These are phyloP conservation scores for Cladosporium sp. DNA, from an alignment of 2,329 filamentous ascomycete species.

Conservation along the genomic window DNA sequence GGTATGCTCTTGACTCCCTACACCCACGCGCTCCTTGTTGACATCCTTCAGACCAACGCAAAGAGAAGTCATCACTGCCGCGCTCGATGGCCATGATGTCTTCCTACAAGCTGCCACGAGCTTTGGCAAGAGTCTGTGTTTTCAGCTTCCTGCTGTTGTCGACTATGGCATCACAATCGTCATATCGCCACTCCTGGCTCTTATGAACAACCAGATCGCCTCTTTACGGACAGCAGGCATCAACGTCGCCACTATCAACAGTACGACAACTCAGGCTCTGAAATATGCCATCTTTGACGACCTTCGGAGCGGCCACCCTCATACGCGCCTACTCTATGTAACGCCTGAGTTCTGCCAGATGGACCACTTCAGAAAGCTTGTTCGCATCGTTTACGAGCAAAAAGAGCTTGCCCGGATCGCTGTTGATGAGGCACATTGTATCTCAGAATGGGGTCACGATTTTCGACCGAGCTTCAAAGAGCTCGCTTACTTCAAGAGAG, in stretches of 20 bases:
- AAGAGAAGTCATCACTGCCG: conserved; percentile 79
- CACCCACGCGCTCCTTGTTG: not conserved
- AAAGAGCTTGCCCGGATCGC: conserved; percentile 82
- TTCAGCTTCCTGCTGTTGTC: conserved; percentile 84
- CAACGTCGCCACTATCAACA: conserved; percentile 80
- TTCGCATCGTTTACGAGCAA: conserved; percentile 72
- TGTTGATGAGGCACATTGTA: conserved; percentile 93
- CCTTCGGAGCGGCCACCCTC: conserved; percentile 81
- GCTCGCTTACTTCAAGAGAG: conserved; percentile 77
- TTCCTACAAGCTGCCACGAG: conserved; percentile 88
- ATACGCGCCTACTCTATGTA: conserved; percentile 80
- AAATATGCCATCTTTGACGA: conserved; percentile 70
- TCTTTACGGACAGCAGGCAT: conserved; percentile 71
- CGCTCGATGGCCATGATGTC: conserved; percentile 79
- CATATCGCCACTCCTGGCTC: conserved; percentile 78
- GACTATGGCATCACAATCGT: conserved; percentile 88
- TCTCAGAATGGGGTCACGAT: conserved; percentile 97
- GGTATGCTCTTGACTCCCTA: conserved; percentile 18
- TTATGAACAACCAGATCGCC: conserved; percentile 95
- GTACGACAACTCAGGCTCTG: conserved; percentile 65
- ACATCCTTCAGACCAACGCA: conserved; percentile 63
- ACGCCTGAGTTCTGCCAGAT: conserved; percentile 84
- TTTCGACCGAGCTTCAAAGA: conserved; percentile 91
- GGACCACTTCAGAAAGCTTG: conserved; percentile 69
- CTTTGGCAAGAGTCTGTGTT: conserved; percentile 92